Conservation (phyloP, 2,329 filamentous ascomycete genomes). For the Verticillium alfalfae region DNA sequence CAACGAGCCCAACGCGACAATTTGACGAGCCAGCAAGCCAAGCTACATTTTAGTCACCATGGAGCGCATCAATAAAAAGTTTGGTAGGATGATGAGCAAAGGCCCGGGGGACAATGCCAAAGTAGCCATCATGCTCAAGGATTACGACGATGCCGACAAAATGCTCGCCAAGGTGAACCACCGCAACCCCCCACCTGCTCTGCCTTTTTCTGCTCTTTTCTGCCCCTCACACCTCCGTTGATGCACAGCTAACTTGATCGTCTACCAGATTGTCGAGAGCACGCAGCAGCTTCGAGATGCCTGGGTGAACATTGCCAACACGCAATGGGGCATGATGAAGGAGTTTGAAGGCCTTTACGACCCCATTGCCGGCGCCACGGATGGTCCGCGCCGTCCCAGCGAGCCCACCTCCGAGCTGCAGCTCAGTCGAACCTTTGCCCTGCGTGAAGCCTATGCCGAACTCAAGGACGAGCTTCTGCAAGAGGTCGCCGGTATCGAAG, state of each 20-base stretch:
- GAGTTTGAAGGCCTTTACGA: conserved; percentile 71
- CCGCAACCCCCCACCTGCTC: conserved; percentile 2
- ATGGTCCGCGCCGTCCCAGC: conserved; percentile 48
- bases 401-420: conserved; percentile 56
- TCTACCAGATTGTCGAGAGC: conserved; percentile 63
- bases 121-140: conserved; percentile 67
- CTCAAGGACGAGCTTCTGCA: conserved; percentile 65
- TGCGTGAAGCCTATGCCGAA: conserved; percentile 65
- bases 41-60: conserved; percentile 33
- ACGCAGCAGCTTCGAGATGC: conserved; percentile 72
- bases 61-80: conserved; percentile 69
- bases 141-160: conserved; percentile 75
- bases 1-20: neutral
- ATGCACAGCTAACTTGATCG: neutral
- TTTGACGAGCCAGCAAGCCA: neutral
- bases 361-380: conserved; percentile 64
- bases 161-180: conserved; percentile 62
- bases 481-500: conserved; percentile 67
- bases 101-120: conserved; percentile 70
- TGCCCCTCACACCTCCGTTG: neutral
- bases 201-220: conserved; percentile 3
- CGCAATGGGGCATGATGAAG: conserved; percentile 61
- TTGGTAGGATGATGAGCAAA: conserved; percentile 65
- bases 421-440: conserved; percentile 57
- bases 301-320: conserved; percentile 67